These are phyloP conservation scores for Pisolithus microcarpus DNA, from an alignment of 768 basidiomycete genomes.

Conservation along the genomic window DNA sequence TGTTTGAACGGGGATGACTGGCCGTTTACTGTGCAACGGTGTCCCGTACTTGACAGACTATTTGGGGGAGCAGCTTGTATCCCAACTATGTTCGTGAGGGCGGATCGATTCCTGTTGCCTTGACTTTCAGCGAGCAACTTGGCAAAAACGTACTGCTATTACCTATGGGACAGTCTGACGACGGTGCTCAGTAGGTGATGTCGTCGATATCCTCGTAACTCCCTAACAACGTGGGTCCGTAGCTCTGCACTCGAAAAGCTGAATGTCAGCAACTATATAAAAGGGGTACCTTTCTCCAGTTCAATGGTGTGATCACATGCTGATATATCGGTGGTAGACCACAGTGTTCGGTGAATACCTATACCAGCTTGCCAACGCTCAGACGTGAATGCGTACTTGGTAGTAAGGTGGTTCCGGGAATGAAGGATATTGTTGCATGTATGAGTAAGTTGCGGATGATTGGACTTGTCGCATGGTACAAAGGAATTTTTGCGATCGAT, in stretches of 20 bases:
- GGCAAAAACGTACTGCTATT: slow-evolving; percentile 82
- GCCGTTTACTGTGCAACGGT: background rate
- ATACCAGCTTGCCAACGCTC: slow-evolving; percentile 21
- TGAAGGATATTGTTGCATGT: too few species aligned
- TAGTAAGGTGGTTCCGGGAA: background rate
- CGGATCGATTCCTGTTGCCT: slow-evolving; percentile 90
- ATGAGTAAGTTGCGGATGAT: too few species aligned
- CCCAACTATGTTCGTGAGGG: slow-evolving; percentile 87
- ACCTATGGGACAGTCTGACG: slow-evolving; percentile 92
- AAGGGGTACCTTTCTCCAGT: slow-evolving; percentile 49
- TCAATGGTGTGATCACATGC: background rate
- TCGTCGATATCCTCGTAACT: background rate
- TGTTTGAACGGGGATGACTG: background rate
- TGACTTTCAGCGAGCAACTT: slow-evolving; percentile 87
- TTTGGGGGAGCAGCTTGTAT: slow-evolving; percentile 57
- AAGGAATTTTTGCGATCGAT: too few species aligned
- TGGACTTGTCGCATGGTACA: too few species aligned
- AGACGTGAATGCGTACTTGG: background rate
- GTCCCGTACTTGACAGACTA: slow-evolving; percentile 9
- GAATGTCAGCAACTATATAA: slow-evolving; percentile 81
- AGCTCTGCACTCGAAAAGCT: slow-evolving; percentile 95
- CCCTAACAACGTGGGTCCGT: background rate
- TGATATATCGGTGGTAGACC: slow-evolving; percentile 14
- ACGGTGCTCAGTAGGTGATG: slow-evolving; percentile 77
- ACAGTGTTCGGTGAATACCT: slow-evolving; percentile 29